Conservation (phyloP, 2,329 filamentous ascomycete genomes). For the Raffaelea ambrosiae region DNA sequence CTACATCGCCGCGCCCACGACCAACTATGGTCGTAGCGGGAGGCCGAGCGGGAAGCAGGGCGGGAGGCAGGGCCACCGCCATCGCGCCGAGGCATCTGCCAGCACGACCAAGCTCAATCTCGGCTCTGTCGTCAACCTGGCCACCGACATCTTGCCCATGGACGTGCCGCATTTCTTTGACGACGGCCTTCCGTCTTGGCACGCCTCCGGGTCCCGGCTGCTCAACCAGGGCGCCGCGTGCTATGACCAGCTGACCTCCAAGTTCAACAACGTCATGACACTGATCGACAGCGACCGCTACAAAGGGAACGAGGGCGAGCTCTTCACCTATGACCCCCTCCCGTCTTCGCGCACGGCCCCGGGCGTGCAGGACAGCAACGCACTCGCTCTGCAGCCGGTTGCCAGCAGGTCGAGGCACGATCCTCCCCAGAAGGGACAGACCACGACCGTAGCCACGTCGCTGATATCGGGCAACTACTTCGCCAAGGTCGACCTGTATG, state of each 20-base stretch:
- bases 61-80: not conserved
- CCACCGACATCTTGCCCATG: slow-evolving; percentile 29
- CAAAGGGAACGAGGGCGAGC: slow-evolving; percentile 43
- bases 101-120: slow-evolving; percentile 24
- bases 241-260: slow-evolving; percentile 51
- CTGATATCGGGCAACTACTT: slow-evolving; percentile 51
- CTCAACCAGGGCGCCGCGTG: slow-evolving; percentile 37
- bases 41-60: not conserved
- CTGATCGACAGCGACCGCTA: slow-evolving; percentile 58
- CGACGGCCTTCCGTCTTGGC: slow-evolving; percentile 33
- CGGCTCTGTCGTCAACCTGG: slow-evolving; percentile 33
- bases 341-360: slow-evolving; percentile 2
- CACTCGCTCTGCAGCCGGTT: not conserved
- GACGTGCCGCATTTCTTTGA: slow-evolving; percentile 30
- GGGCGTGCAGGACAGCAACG: not conserved
- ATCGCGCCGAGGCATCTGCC: not conserved
- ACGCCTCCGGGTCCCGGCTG: slow-evolving; percentile 32
- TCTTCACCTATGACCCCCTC: slow-evolving; percentile 32
- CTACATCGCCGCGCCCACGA: slow-evolving; percentile 19
- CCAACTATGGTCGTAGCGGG: too few species aligned
- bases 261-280: slow-evolving; percentile 61
- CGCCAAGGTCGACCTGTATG: slow-evolving; percentile 68
- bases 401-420: not conserved
- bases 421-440: slow-evolving; percentile 24
- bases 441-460: slow-evolving; percentile 22